Evolutionary conservation across 1,284 basidiomycete genomes (phyloP).

Genomic region (Anthracocystis walkeri): DNA sequence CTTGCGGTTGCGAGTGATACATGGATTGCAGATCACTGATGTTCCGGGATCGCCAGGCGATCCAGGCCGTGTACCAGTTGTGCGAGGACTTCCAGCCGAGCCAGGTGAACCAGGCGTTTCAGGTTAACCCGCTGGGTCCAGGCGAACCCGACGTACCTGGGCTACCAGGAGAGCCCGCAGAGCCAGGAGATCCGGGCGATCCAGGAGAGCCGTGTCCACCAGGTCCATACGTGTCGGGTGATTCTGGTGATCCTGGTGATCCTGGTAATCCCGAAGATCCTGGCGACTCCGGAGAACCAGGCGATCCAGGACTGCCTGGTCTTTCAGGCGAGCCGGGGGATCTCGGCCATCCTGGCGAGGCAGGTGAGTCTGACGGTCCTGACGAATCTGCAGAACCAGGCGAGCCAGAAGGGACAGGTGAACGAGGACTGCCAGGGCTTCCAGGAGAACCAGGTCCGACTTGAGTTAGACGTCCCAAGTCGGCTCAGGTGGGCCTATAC

Average conservation of each 20-base stretch:
- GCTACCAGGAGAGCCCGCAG: no score
- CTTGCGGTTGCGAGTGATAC: no score
- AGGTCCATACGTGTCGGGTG: no score
- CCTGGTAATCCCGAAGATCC: neutral
- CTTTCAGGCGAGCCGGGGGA: neutral
- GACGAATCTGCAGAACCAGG: neutral
- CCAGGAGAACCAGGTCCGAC: neutral
- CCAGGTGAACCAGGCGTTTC: slow-evolving; percentile 1
- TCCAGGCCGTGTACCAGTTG: neutral
- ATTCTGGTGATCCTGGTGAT: neutral
- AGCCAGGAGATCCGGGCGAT: no score
- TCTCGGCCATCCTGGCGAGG: neutral
- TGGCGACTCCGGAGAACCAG: neutral
- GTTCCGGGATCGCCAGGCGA: neutral
- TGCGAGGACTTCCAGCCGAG: no score
- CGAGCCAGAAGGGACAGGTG: neutral
- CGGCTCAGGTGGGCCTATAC: no score
- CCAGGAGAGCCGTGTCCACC: neutral
- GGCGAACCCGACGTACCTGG: neutral
- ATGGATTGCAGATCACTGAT: no score
- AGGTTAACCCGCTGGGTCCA: neutral
- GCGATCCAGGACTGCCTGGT: neutral
- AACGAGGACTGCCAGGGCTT: neutral
- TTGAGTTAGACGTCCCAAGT: no score
- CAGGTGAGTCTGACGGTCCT: slow-evolving; percentile 1